Base-by-base conservation (phyloP, 2,329 filamentous ascomycete genomes). In the Fusarium sp. region DNA sequence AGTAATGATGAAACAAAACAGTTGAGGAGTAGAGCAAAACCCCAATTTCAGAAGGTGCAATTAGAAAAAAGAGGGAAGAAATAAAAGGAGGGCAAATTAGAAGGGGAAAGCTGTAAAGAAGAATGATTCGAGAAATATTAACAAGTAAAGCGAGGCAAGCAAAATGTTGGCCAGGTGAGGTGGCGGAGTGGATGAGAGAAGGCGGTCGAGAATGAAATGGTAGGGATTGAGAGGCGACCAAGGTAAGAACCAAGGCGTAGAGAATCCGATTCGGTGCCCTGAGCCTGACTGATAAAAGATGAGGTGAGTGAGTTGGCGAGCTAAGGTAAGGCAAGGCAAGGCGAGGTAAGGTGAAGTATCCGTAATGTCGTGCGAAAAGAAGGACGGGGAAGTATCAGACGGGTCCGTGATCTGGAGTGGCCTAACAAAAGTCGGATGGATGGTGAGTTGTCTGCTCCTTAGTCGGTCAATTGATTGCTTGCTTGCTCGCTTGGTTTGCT, bases 171-270 rank as follows among this genome's bases (percentile, higher is more conserved):
- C 38, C 30, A 40, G 63, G 64, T 52, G 47, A 65, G 55, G 64
- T 71, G 68, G 64, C 58, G 67, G 67, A 71, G 67, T 70, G 61
- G 59, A 56, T 55, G 64, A 71, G 59, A 70, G 68, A 71, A 70
- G 64, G 67, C 67, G 68, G 68, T 71, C 60, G 68, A 69, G 66
- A 65, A 62, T 50, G 34, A 69, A 62, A 51, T 36, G 61, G 62
- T 67, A 70, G 53, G 61, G 63, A 55, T 70, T 45, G 57, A 52
- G 63, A 70, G 54, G 56, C 54, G 51, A 70, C 46, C 46, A 62
- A 67, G 41, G 67, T 26, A 49, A 64, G 41, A 56, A 69, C 36
- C 57, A 67, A 69, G 62, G 66, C 51, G 67, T 59, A 51, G 33
- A 51, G 47, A 28, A 62, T 57, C 66, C 57, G 49, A 67, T 65